These are phyloP conservation scores for Raphidocelis subcapitata DNA, from an alignment of 139 green algal genomes.

Conservation along the genomic window DNA sequence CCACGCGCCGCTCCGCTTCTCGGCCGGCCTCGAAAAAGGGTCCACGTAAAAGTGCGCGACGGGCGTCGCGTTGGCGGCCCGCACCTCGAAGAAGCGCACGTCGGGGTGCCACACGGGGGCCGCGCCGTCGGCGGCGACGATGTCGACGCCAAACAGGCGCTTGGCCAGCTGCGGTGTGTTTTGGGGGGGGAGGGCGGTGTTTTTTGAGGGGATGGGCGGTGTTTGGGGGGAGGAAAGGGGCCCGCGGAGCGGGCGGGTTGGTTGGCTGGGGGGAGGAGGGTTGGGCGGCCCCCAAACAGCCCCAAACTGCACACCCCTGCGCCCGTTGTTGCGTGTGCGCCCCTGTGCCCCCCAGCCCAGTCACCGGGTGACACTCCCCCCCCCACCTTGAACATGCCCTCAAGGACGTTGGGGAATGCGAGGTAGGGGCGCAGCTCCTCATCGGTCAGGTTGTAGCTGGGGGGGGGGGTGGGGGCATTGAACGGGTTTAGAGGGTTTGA, in stretches of 20 bases:
- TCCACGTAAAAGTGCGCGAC: slow-evolving; percentile 95
- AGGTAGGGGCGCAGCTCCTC: slow-evolving; percentile 96
- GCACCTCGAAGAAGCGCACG: slow-evolving; percentile 88
- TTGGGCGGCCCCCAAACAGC: background rate
- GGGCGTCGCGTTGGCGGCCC: background rate
- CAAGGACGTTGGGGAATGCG: slow-evolving; percentile 84
- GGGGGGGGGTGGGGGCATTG: too few relatives aligned
- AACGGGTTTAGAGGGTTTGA: too few relatives aligned
- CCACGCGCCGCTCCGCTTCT: slow-evolving; percentile 97
- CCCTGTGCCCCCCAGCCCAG: background rate
- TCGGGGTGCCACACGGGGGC: slow-evolving; percentile 88
- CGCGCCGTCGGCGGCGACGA: slow-evolving; percentile 83
- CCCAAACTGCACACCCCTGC: too few relatives aligned
- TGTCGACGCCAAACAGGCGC: slow-evolving; percentile 84
- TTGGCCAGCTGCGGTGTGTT: too few relatives aligned
- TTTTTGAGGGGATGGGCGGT: too few relatives aligned
- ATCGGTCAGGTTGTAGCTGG: slow-evolving; percentile 87
- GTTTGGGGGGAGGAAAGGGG: too few relatives aligned
- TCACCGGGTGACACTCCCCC: too few relatives aligned
- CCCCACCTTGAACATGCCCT: slow-evolving; percentile 79
- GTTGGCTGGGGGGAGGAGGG: too few relatives aligned
- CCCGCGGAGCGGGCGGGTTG: too few relatives aligned
- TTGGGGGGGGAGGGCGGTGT: too few relatives aligned
- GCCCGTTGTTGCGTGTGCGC: too few relatives aligned
- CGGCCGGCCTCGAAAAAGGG: slow-evolving; percentile 87